Evolutionary conservation across 2,329 filamentous ascomycete genomes (phyloP).

Genomic region (Ceratocystis harringtonii): DNA sequence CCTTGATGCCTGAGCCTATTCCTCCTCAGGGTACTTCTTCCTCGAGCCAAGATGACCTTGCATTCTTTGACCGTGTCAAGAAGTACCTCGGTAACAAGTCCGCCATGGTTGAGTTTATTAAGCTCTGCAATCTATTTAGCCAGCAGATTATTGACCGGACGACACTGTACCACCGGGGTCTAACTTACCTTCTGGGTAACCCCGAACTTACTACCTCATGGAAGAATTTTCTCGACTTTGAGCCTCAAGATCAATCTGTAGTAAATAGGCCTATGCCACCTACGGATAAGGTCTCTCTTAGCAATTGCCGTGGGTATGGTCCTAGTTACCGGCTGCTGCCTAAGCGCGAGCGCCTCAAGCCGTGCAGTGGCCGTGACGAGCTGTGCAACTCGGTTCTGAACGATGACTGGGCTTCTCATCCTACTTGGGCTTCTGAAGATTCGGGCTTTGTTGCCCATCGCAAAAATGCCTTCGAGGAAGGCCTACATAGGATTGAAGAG

Average conservation of each 20-base stretch:
- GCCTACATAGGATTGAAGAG: slow-evolving; percentile 89
- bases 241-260: slow-evolving; percentile 60
- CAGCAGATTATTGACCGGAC: slow-evolving; percentile 82
- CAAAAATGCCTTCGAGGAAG: slow-evolving; percentile 92
- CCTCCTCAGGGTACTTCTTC: slow-evolving; percentile 57
- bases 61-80: slow-evolving; percentile 92
- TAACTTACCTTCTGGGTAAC: slow-evolving; percentile 75
- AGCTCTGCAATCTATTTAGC: slow-evolving; percentile 89
- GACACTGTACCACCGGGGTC: slow-evolving; percentile 67
- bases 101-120: slow-evolving; percentile 88
- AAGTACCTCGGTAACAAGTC: slow-evolving; percentile 90
- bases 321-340: slow-evolving; percentile 90
- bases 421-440: slow-evolving; percentile 96
- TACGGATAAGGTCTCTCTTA: slow-evolving; percentile 71
- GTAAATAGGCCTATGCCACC: slow-evolving; percentile 65
- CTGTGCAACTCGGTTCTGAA: slow-evolving; percentile 88
- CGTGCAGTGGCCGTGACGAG: slow-evolving; percentile 86
- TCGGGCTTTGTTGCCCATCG: slow-evolving; percentile 94
- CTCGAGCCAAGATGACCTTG: slow-evolving; percentile 72
- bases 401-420: slow-evolving; percentile 96
- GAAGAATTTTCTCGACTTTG: slow-evolving; percentile 66
- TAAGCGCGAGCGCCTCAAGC: slow-evolving; percentile 76
- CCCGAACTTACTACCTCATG: slow-evolving; percentile 81
- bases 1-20: slow-evolving; percentile 74
- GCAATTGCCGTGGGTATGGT: slow-evolving; percentile 88